These are phyloP conservation scores for Dacryopinax primogenitus DNA, from an alignment of 768 basidiomycete genomes.

Conservation along the genomic window DNA sequence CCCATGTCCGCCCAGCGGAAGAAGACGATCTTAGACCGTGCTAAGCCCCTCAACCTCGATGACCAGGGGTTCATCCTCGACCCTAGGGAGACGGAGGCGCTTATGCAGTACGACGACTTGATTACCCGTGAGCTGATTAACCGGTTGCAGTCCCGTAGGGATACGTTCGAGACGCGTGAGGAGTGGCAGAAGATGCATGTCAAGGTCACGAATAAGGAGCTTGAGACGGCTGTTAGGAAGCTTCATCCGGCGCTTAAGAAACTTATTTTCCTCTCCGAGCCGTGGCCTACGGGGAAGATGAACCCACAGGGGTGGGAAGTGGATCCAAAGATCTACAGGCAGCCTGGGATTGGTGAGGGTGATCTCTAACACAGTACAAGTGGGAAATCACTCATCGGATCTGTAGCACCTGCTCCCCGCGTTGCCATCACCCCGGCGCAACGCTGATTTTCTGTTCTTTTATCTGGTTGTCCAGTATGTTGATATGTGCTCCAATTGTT, in stretches of 20 bases:
- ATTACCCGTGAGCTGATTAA: constrained; percentile 1
- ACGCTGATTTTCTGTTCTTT: too few species aligned
- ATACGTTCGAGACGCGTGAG: background rate
- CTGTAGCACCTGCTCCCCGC: too few species aligned
- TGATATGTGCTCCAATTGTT: too few species aligned
- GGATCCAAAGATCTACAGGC: constrained; percentile 2
- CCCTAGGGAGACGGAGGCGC: background rate
- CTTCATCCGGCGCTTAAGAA: constrained; percentile 5
- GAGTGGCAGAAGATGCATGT: constrained; percentile 7
- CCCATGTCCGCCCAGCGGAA: constrained; percentile 7
- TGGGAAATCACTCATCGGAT: too few species aligned
- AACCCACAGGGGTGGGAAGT: constrained; percentile 8
- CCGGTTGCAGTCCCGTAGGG: background rate
- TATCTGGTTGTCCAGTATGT: too few species aligned
- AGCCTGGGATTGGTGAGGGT: constrained; percentile 6
- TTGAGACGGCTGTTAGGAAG: background rate
- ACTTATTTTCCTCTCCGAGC: constrained; percentile 1
- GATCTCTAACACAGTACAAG: too few species aligned
- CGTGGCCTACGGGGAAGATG: constrained; percentile 4
- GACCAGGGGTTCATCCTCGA: constrained; percentile 6
- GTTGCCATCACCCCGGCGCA: too few species aligned
- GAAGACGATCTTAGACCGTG: constrained; percentile 3
- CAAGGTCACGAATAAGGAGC: background rate
- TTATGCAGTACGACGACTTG: constrained; percentile 4
- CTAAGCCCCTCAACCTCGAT: background rate